phyloP scores from a whole-genome alignment of 2,329 filamentous ascomycete species.

The Sarocladiaceae sp. region DNA sequence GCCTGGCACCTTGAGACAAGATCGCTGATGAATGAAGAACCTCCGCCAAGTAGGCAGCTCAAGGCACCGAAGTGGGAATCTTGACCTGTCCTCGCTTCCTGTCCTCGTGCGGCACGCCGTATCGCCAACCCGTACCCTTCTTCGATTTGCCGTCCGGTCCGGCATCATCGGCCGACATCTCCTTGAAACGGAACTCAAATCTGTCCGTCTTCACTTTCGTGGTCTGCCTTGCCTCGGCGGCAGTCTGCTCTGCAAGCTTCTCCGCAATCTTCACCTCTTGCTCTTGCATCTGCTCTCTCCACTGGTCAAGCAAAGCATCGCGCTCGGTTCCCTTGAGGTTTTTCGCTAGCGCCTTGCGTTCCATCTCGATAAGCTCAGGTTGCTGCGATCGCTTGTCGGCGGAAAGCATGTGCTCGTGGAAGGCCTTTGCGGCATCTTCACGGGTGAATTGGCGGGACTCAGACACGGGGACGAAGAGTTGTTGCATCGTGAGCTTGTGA shows the following conservation, averaged over 20 bases:
- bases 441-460: conserved; percentile 59
- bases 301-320: conserved; percentile 31
- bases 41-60: too few species aligned
- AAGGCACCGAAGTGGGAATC: conserved; percentile 59
- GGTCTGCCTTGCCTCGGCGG: conserved; percentile 32
- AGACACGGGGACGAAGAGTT: conserved; percentile 58
- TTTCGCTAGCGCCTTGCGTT: conserved; percentile 35
- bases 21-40: too few species aligned
- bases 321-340: conserved; percentile 27
- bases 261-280: conserved; percentile 34
- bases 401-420: conserved; percentile 53
- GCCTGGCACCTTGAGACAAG: neutral
- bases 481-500: conserved; percentile 55
- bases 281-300: conserved; percentile 35
- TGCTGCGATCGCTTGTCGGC: conserved; percentile 57
- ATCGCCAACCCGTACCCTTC: conserved; percentile 53
- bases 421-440: conserved; percentile 58
- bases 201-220: conserved; percentile 42
- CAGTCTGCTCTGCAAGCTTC: conserved; percentile 23
- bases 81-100: conserved; percentile 58
- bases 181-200: conserved; percentile 58
- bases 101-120: conserved; percentile 57
- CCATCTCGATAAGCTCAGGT: conserved; percentile 52
- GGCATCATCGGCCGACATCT: conserved; percentile 50
- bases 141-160: conserved; percentile 47